Evolutionary conservation across 768 basidiomycete genomes (phyloP).

Genomic region (Mycena galericulata): DNA sequence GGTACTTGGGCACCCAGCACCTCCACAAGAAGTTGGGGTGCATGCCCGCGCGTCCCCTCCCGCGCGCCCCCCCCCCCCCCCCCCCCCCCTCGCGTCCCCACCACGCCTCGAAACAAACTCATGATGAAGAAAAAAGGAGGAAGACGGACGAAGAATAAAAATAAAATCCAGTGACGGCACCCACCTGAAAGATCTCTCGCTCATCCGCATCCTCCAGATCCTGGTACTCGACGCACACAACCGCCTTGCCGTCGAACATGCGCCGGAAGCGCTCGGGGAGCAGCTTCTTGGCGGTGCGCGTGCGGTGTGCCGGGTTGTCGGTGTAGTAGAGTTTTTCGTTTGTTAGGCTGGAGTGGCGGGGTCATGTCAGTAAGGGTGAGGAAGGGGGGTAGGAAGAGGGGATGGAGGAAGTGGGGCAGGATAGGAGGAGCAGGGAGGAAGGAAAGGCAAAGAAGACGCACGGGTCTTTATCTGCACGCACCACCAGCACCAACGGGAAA

Average conservation of each 20-base stretch:
- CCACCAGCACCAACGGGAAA: background rate
- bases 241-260: constrained; percentile 77
- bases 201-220: constrained; percentile 68
- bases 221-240: constrained; percentile 85
- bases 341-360: background rate
- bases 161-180: too few relatives aligned
- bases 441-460: background rate
- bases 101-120: too few relatives aligned
- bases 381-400: background rate
- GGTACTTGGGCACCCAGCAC: too few relatives aligned
- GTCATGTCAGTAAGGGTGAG: too few relatives aligned
- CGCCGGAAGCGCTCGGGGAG: constrained; percentile 69
- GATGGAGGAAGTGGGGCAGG: background rate
- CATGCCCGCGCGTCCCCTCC: too few relatives aligned
- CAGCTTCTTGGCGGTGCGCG: constrained; percentile 40
- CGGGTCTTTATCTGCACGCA: constrained; percentile 14
- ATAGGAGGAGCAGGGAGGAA: background rate
- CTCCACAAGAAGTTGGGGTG: too few relatives aligned
- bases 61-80: too few relatives aligned
- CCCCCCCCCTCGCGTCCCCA: too few relatives aligned
- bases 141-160: too few relatives aligned
- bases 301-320: constrained; percentile 33
- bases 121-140: too few relatives aligned
- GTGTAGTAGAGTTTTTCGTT: constrained; percentile 37
- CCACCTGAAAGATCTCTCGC: constrained; percentile 79